A percentile compares a stretch with the other conserved stretches of the same genome.
Conservation (phyloP, 2,329 filamentous ascomycete species). For the Chaetomiaceae sp. region DNA sequence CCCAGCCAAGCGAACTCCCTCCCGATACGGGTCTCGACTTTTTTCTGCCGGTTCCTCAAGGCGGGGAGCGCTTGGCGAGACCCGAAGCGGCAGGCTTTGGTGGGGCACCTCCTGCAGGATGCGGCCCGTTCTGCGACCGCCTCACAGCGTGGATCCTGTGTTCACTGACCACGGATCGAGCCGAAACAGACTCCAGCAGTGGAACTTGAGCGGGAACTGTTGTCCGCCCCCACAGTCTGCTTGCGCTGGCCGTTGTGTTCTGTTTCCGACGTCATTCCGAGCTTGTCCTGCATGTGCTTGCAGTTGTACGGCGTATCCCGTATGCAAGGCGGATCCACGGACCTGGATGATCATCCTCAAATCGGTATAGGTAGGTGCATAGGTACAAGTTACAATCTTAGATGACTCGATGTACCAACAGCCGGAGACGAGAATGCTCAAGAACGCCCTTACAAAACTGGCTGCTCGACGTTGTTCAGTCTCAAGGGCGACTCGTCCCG, state of each 20-base stretch:
- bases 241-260: not conserved
- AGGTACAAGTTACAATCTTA: too few relatives aligned
- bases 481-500: too few relatives aligned
- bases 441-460: too few relatives aligned
- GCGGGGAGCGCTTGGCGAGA: constrained; percentile 11
- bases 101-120: constrained; percentile 13
- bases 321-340: not conserved
- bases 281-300: not conserved
- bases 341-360: not conserved
- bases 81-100: not conserved
- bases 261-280: not conserved
- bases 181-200: constrained; percentile 5
- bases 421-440: too few relatives aligned
- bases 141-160: too few relatives aligned
- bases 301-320: not conserved
- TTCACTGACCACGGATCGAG: too few relatives aligned
- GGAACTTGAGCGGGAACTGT: not conserved
- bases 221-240: not conserved
- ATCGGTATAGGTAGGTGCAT: too few relatives aligned
- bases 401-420: too few relatives aligned
- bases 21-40: not conserved
- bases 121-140: constrained; percentile 20
- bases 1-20: not conserved
- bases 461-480: too few relatives aligned
- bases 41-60: constrained; percentile 23